Base-by-base conservation (phyloP, 345 rosid species). In the Citrus mangshanensis region DNA sequence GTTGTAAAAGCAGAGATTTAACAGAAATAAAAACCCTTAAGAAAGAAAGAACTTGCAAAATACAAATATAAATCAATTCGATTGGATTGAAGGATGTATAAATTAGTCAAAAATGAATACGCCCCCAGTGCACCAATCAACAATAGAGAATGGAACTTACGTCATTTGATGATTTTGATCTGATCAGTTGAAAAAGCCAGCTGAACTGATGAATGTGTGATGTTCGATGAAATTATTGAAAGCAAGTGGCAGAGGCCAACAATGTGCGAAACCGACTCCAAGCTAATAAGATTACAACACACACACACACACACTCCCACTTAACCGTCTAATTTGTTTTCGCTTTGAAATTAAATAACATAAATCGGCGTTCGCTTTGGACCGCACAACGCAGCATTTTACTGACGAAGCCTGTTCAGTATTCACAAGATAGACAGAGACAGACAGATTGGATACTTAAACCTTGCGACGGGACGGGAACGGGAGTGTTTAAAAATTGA, bases 341-440 rank as follows among this genome's bases (percentile, higher is more conserved):
- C 38, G n/a, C 67, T 72, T 8, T 70, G 0, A 1, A 12, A 46
- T 1, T 3, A 46, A 46, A 12, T 46, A 46, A 67, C 60, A 76
- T 77, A 76, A 63, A 58, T 54, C 13, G 18, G 51, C 5, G 74
- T 32, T 64, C 56, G 40, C 40, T 35, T 3, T 68, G 63, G 62
- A 67, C 85, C 86, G 86, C 85, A 81, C 82, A 79, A 30, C 82
- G 64, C 87, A 77, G 4, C 67, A 22, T 34, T 1, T 19, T 4
- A 30, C 72, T 9, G 32, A 46, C 51, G 16, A 3, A 42, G 16
- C 51, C 14, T 12, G 3, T 42, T 12, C 51, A 3, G 0, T 42
- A 42, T 10, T 42, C 51, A 42, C 51, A 12, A 42, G 2, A 42
- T 14, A 42, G 46, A 10, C 49, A 3, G 14, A 42, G 49, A 42